These are phyloP conservation scores for Penicillium psychrosexuale DNA, from an alignment of 2,329 filamentous ascomycete genomes.

Conservation along the genomic window DNA sequence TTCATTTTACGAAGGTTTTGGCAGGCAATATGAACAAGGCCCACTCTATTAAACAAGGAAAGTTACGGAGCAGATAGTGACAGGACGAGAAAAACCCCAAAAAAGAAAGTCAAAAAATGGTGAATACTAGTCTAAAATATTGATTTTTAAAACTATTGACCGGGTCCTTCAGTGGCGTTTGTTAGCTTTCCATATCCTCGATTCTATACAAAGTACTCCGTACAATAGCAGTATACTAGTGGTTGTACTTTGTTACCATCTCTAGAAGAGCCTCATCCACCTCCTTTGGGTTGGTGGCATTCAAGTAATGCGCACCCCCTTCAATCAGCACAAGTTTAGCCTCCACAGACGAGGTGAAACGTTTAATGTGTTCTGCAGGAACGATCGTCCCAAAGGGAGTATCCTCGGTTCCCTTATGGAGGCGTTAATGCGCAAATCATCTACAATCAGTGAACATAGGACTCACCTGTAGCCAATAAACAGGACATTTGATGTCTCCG, in stretches of 20 bases:
- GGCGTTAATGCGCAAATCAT: neutral
- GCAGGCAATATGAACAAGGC: neutral
- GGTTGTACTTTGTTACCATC: conserved; percentile 27
- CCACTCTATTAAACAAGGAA: neutral
- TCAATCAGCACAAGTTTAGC: conserved; percentile 45
- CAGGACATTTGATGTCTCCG: conserved; percentile 49
- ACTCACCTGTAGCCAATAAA: conserved; percentile 50
- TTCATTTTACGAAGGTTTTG: neutral
- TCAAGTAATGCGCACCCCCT: conserved; percentile 51
- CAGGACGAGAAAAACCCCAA: neutral
- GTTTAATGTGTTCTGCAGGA: conserved; percentile 44
- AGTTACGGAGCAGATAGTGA: too few species aligned
- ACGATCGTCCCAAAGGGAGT: conserved; percentile 12
- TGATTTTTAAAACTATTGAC: neutral
- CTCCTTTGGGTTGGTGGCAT: conserved; percentile 47
- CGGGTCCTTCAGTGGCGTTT: neutral
- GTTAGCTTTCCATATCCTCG: neutral
- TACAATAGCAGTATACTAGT: neutral
- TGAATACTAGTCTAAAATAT: neutral
- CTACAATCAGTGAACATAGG: neutral
- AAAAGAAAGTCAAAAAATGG: neutral
- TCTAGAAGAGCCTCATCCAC: conserved; percentile 32
- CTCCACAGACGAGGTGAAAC: conserved; percentile 46
- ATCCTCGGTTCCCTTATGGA: neutral
- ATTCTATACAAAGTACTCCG: neutral